Evolutionary conservation across 2,329 filamentous ascomycete species (phyloP), one percentile per base, ranked within the genome.

Genomic region (Ceratocystis huliohia): DNA sequence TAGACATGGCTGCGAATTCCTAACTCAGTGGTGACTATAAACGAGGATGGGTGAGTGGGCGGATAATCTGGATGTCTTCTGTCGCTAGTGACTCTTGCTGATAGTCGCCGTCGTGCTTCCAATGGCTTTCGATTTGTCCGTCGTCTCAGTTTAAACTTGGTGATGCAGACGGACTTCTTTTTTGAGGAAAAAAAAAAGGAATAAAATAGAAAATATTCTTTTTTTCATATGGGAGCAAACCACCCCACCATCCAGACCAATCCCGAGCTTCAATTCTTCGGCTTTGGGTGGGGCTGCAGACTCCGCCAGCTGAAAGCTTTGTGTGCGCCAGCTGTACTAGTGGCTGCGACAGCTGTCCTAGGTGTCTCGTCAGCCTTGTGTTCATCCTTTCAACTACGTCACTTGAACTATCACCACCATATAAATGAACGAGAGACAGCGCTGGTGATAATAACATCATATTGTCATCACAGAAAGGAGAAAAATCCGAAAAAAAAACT

Each of bases 1-100:
- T 97, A 82, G 93, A 83, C 94, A 97, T 97, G 73, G 33, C 64
- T 33, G 28, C 15, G 30, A 48, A 30, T 59, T 59, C 7, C 33
- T 20, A 37, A 30, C 22, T 28, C 3, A 5, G 48, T 10, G 48
- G 5, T 53, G 56, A 5, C 37, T 37, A 25, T 59, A 59, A 20
- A 10, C 7, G 17, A 59, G 5, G n/a, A 59, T n/a, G 28, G 17
- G 30, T 6, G 7, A 15, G 8, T 59, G 8, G 37, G 13, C 13
- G 13, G 37, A 41, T 41, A 15, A 41, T 41, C 37, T 41, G 37
- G 37, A 4, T 41, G 10, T 41, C 10, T 13, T 33, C 2, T 59
- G 28, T 59, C 13, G 17, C 22, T 7, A 20, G 28, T 59, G 56
- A 37, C 28, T 22, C 28, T 28, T 37, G 17, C 33, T 37, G 15